A percentile compares a stretch with the other conserved stretches of the same genome.
Evolutionary conservation across 2,329 filamentous ascomycete genomes (phyloP).

Genomic region (Sporothrix mexicana): DNA sequence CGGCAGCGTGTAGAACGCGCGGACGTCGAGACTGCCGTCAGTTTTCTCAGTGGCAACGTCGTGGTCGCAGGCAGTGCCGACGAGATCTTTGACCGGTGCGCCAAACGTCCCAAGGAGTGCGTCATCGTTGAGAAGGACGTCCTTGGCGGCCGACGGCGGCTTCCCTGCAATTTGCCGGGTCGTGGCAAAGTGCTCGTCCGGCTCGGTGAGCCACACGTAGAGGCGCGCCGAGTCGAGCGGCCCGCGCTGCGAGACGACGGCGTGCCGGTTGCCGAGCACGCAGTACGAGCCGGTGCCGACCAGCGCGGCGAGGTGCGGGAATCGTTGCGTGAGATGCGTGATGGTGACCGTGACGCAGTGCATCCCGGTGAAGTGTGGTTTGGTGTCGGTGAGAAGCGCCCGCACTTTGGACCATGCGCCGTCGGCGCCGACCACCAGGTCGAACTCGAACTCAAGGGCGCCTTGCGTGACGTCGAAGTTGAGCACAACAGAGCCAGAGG

Average conservation of each 20-base stretch:
- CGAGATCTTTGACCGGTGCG: slow-evolving; percentile 41
- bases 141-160: slow-evolving; percentile 35
- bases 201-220: slow-evolving; percentile 41
- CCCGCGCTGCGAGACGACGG: slow-evolving; percentile 46
- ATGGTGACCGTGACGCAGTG: slow-evolving; percentile 48
- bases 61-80: slow-evolving; percentile 42
- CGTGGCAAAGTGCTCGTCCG: slow-evolving; percentile 38
- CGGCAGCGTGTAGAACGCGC: slow-evolving; percentile 50
- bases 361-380: slow-evolving; percentile 49
- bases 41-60: slow-evolving; percentile 35
- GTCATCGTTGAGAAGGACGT: slow-evolving; percentile 38
- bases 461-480: slow-evolving; percentile 39
- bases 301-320: slow-evolving; percentile 48
- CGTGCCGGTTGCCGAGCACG: slow-evolving; percentile 48
- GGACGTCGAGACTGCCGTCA: slow-evolving; percentile 38
- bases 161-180: slow-evolving; percentile 34
- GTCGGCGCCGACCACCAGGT: slow-evolving; percentile 50
- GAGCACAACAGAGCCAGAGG: slow-evolving; percentile 35
- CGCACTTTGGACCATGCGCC: slow-evolving; percentile 51
- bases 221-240: slow-evolving; percentile 43
- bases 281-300: slow-evolving; percentile 50
- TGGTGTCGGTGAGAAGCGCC: slow-evolving; percentile 44
- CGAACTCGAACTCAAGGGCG: no score
- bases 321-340: slow-evolving; percentile 43
- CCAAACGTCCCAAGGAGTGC: slow-evolving; percentile 39